Percentiles rank a stretch among this genome's conserved stretches.
phyloP scores from a whole-genome alignment of 345 rosid genomes.

The Cardiospermum halicacabum region DNA sequence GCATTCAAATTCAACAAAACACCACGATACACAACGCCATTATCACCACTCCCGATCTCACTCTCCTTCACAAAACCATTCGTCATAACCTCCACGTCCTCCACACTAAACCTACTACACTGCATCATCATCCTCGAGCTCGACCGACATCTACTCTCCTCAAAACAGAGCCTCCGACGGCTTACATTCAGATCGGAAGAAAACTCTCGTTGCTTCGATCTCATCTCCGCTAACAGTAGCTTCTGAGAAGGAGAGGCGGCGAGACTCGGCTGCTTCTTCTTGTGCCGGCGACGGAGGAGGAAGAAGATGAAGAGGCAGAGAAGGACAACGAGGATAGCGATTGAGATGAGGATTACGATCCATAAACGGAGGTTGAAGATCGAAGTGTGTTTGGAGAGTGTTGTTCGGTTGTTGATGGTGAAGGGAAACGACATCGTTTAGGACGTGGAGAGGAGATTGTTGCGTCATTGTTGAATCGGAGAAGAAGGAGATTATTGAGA shows the following conservation, averaged over 20 bases:
- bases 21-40: constrained; percentile 46
- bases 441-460: neutral
- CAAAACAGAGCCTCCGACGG: neutral
- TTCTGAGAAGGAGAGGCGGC: neutral
- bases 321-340: constrained; percentile 19
- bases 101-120: constrained; percentile 26
- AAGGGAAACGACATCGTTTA: constrained; percentile 19
- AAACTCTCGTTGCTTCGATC: neutral
- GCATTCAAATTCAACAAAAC: constrained; percentile 32
- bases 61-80: constrained; percentile 48
- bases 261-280: neutral
- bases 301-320: constrained; percentile 34
- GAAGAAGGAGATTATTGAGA: constrained; percentile 13
- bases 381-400: constrained; percentile 37
- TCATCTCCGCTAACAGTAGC: constrained; percentile 19
- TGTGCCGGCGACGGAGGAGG: constrained; percentile 16
- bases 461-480: neutral
- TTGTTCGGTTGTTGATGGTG: neutral
- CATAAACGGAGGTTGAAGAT: constrained; percentile 47
- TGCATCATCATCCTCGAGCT: constrained; percentile 18
- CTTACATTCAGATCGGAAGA: neutral
- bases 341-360: constrained; percentile 38
- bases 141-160: neutral
- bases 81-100: constrained; percentile 47
- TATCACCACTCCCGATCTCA: constrained; percentile 47